A percentile compares a stretch with the other conserved stretches of the same genome.
Conservation (phyloP, 177 flowering plant genomes). For the Tripterygium wilfordii region DNA sequence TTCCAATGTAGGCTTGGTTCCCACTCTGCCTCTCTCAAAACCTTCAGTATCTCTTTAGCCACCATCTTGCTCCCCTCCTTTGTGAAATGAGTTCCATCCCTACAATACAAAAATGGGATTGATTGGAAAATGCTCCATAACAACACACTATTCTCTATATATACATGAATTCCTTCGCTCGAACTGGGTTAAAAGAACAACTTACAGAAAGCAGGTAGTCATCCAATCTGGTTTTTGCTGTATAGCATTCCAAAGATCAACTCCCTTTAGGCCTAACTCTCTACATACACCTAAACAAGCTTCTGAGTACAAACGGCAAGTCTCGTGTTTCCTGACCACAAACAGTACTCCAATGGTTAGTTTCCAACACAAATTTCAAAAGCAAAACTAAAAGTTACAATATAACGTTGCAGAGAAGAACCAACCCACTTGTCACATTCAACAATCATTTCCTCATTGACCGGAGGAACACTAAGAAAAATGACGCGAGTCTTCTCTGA, state of each 20-base stretch:
- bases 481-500: conserved; percentile 67
- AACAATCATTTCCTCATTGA: conserved; percentile 42
- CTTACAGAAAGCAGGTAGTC: conserved; percentile 63
- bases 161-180: no score
- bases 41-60: conserved; percentile 63
- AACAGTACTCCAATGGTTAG: no score
- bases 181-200: not conserved
- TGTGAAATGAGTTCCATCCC: conserved; percentile 76
- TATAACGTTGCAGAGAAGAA: no score
- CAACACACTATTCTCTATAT: no score
- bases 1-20: conserved; percentile 65
- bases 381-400: no score
- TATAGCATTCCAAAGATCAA: conserved; percentile 69
- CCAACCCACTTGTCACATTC: conserved; percentile 22
- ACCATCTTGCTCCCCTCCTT: conserved; percentile 69
- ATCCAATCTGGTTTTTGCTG: conserved; percentile 61
- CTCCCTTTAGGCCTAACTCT: conserved; percentile 52
- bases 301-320: conserved; percentile 62
- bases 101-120: no score
- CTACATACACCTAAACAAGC: conserved; percentile 62
- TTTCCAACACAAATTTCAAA: no score
- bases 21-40: conserved; percentile 70
- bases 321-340: conserved; percentile 52
- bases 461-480: conserved; percentile 71
- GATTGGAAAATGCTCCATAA: not conserved